Evolutionary conservation across 2,329 filamentous ascomycete species (phyloP).

Genomic region (Lachnellula occidentalis): DNA sequence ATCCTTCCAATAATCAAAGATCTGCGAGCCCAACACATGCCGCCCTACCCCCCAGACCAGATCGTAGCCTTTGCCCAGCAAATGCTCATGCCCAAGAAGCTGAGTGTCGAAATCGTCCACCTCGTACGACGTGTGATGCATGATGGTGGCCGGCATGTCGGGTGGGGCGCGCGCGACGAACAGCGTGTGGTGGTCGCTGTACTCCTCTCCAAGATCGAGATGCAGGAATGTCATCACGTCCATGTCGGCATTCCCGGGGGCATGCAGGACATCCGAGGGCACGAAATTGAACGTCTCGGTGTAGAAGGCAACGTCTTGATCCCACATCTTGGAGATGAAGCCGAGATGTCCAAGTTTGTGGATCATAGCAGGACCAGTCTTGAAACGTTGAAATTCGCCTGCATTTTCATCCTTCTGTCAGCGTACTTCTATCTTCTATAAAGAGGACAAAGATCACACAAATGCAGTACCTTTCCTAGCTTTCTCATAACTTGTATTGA

Average conservation of each 20-base stretch:
- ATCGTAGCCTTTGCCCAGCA: slow-evolving; percentile 39
- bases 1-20: slow-evolving; percentile 47
- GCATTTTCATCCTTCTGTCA: no score
- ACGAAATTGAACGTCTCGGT: slow-evolving; percentile 38
- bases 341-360: slow-evolving; percentile 38
- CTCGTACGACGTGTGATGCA: slow-evolving; percentile 46
- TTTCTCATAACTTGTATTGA: background rate
- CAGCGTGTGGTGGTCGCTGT: slow-evolving; percentile 48
- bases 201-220: slow-evolving; percentile 41
- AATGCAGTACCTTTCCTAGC: background rate
- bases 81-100: slow-evolving; percentile 45
- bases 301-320: slow-evolving; percentile 33
- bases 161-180: slow-evolving; percentile 37
- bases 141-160: slow-evolving; percentile 14
- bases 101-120: slow-evolving; percentile 49
- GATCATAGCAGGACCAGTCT: slow-evolving; percentile 26
- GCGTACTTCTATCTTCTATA: no score
- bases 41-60: slow-evolving; percentile 46
- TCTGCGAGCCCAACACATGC: slow-evolving; percentile 45
- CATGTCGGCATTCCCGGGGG: background rate
- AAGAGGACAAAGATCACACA: background rate
- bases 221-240: slow-evolving; percentile 38
- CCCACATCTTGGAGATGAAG: slow-evolving; percentile 30
- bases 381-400: slow-evolving; percentile 32
- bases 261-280: slow-evolving; percentile 30